Evolutionary conservation across 2,329 filamentous ascomycete species (phyloP).

Genomic region (Calonectria hawksworthii): DNA sequence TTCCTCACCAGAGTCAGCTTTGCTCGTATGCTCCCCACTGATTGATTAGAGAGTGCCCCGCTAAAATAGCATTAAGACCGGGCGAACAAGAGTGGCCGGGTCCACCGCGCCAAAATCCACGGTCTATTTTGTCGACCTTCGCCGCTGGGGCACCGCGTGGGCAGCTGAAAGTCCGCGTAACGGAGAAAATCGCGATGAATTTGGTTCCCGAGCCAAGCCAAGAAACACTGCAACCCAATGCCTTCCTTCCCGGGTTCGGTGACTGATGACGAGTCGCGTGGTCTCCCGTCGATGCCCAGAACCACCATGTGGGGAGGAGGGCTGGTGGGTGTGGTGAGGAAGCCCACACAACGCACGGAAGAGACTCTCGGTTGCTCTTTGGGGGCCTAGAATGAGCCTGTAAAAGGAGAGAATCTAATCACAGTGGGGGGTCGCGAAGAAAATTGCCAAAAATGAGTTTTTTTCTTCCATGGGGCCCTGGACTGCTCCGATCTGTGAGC

Average conservation of each 20-base stretch:
- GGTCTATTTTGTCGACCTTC: background rate
- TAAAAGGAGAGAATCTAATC: constrained; percentile 8
- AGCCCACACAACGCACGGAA: background rate
- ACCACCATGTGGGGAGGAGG: background rate
- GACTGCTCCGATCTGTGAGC: background rate
- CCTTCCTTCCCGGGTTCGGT: background rate
- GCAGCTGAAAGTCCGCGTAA: background rate
- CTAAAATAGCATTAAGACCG: constrained; percentile 1
- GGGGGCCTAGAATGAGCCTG: background rate
- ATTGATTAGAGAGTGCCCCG: background rate
- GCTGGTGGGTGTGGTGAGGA: background rate
- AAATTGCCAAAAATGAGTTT: constrained; percentile 3
- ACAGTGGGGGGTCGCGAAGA: background rate
- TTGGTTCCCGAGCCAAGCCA: background rate
- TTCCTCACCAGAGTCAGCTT: background rate
- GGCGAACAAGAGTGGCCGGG: background rate
- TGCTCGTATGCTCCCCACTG: background rate
- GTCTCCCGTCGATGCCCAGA: background rate
- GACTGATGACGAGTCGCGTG: background rate
- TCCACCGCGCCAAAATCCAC: background rate
- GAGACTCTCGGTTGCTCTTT: background rate
- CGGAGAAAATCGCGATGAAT: background rate
- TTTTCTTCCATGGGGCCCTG: background rate
- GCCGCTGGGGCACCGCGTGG: background rate
- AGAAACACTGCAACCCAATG: background rate